phyloP scores from a whole-genome alignment of 257 asterid genomes.

The Ballota nigra region DNA sequence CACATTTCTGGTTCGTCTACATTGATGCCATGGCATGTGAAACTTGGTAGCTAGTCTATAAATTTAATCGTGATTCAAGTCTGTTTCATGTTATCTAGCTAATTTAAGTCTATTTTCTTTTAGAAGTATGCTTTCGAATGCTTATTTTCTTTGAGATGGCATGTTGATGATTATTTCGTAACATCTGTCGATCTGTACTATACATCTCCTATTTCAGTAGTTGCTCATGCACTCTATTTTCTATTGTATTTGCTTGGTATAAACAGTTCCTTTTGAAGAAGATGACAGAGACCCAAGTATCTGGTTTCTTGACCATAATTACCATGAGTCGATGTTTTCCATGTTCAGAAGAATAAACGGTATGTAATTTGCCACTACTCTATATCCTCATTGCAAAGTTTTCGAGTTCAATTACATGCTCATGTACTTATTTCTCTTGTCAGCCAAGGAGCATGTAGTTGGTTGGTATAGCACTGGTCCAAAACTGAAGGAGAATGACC shows the following conservation, averaged over 20 bases:
- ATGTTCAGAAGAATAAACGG: slow-evolving; percentile 95
- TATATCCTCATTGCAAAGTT: slow-evolving; percentile 7
- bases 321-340: slow-evolving; percentile 92
- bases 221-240: not conserved
- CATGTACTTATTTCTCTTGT: slow-evolving; percentile 21
- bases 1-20: not conserved
- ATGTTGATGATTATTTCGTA: not conserved
- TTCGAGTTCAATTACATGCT: not conserved
- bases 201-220: not conserved
- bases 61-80: not conserved
- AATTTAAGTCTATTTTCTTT: not conserved
- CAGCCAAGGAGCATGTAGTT: slow-evolving; percentile 98
- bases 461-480: slow-evolving; percentile 99
- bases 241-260: not conserved
- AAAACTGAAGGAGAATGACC: slow-evolving; percentile 82
- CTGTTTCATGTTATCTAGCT: not conserved
- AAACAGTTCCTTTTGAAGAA: slow-evolving; percentile 94
- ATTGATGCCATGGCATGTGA: not conserved
- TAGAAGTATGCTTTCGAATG: not conserved
- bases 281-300: slow-evolving; percentile 92
- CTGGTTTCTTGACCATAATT: slow-evolving; percentile 97
- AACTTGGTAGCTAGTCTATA: not conserved
- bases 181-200: not conserved
- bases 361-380: slow-evolving; percentile 25
- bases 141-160: not conserved